Evolutionary conservation across 1,284 basidiomycete species (phyloP), one percentile per base, ranked within the genome.

Genomic region (Marasmius fiardii): DNA sequence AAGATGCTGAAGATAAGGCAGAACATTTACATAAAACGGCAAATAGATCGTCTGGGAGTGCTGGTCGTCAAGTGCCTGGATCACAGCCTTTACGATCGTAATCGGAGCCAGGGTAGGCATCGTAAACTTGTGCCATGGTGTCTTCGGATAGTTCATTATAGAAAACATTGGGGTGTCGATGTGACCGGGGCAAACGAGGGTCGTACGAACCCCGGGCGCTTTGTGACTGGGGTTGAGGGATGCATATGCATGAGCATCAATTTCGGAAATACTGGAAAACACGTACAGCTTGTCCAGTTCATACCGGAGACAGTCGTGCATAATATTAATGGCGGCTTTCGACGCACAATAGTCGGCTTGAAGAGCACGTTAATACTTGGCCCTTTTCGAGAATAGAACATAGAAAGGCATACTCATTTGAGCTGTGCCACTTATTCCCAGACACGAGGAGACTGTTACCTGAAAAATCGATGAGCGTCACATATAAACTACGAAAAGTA

Each of bases 261-360:
- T 16, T 6, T 21, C 5, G 39, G 11, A 37, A 20, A 43, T 28
- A 31, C 31, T 31, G 28, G 34, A 26, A 31, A 31, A 35, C 7
- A 50, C 54, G 54, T 64, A 89, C 83, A 80, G 72, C 51, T 86
- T 83, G 65, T 95, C 88, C 16, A 96, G 81, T 68, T 97, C 94
- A 62, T 86, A 89, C 43, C 92, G 82, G 52, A 97, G 77, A 6
- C 88, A 87, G 61, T 92, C 88, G 61, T 94, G 84, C 44, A 96
- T 71, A 26, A 82, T 82, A 20, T 90, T 75, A 20, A 90, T 65
- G 8, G 93, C 93, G 8, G 92, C 91, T 72, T 96, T 97, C 28
- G 92, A 92, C 4, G 92, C 92, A 67, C 80, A 81, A 67, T 96
- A 97, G 70, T 95, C 94, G 65, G 86, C 92, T 93, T 58, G 11